Evolutionary conservation across 208 protist species (phyloP).

Genomic region (Crithidia acanthocephali): DNA sequence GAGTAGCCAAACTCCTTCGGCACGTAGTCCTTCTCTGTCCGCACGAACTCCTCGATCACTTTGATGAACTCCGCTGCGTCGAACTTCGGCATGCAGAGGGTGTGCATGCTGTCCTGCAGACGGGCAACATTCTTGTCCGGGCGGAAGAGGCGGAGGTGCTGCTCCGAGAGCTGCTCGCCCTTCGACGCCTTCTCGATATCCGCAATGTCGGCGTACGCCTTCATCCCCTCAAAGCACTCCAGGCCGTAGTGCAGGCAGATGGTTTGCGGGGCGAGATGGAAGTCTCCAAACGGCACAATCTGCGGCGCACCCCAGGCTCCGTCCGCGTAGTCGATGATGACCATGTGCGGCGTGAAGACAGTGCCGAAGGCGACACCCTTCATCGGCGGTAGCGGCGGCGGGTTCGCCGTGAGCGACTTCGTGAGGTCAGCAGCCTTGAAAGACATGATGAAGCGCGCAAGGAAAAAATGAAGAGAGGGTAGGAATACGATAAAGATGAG

Average conservation of each 20-base stretch:
- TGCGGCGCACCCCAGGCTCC: slow-evolving; percentile 89
- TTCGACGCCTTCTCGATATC: slow-evolving; percentile 57
- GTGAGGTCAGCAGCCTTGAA: slow-evolving; percentile 22
- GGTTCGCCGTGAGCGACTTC: slow-evolving; percentile 40
- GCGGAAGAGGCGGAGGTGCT: slow-evolving; percentile 94
- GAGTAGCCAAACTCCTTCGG: slow-evolving; percentile 96
- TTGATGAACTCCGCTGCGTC: slow-evolving; percentile 90
- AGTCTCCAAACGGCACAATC: slow-evolving; percentile 69
- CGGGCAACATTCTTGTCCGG: slow-evolving; percentile 96
- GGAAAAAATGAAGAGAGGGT: slow-evolving; percentile 8
- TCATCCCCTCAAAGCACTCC: slow-evolving; percentile 98
- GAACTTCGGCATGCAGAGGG: slow-evolving; percentile 94
- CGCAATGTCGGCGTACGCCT: slow-evolving; percentile 94
- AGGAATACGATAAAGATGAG: slow-evolving; percentile 2
- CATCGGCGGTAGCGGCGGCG: slow-evolving; percentile 60
- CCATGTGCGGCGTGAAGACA: slow-evolving; percentile 97
- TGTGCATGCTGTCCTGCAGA: slow-evolving; percentile 79
- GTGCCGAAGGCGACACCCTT: slow-evolving; percentile 91
- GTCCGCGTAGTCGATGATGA: slow-evolving; percentile 86
- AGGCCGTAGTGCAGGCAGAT: slow-evolving; percentile 95
- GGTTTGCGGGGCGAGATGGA: slow-evolving; percentile 91
- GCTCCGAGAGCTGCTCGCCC: slow-evolving; percentile 38
- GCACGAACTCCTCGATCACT: slow-evolving; percentile 93
- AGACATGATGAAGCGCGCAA: not conserved
- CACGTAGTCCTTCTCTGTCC: slow-evolving; percentile 93